Percentiles rank a stretch among this genome's conserved stretches.
Conservation (phyloP, 75 land plant genomes). For the Azolla pinnata region DNA sequence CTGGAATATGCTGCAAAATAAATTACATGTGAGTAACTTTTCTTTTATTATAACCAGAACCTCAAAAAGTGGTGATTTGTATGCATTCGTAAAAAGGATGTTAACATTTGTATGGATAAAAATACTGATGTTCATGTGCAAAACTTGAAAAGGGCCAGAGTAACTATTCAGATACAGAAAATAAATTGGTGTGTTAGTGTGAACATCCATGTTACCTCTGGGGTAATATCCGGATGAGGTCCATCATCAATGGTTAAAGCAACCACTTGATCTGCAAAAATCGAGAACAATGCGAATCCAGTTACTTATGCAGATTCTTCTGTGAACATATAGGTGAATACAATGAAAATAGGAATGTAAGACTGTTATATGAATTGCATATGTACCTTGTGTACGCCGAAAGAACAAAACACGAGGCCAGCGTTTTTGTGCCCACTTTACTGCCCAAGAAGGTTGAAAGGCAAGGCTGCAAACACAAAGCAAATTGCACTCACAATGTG, state of each 20-base stretch:
- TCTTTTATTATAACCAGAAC: too few species aligned
- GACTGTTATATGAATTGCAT: neutral
- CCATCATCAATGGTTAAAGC: slow-evolving; percentile 41
- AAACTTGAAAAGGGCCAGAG: too few species aligned
- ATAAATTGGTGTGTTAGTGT: neutral
- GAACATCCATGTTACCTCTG: slow-evolving; percentile 23
- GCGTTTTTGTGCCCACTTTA: slow-evolving; percentile 21
- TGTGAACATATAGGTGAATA: neutral
- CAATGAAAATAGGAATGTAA: neutral
- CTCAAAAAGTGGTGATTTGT: too few species aligned
- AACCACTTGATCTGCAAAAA: slow-evolving; percentile 24
- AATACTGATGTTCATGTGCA: too few species aligned
- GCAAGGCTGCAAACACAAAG: too few species aligned
- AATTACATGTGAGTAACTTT: too few species aligned
- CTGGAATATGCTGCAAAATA: too few species aligned
- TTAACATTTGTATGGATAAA: too few species aligned
- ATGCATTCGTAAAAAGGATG: too few species aligned
- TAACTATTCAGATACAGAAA: neutral
- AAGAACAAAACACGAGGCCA: slow-evolving; percentile 21
- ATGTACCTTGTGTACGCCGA: slow-evolving; percentile 20
- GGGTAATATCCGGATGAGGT: slow-evolving; percentile 33
- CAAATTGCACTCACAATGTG: too few species aligned
- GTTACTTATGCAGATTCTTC: neutral
- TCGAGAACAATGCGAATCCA: neutral
- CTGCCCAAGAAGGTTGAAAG: slow-evolving; percentile 22